Percentiles rank a stretch among this genome's conserved stretches.
Evolutionary conservation across 768 basidiomycete genomes (phyloP).

Genomic region (Naganishia randhawae): DNA sequence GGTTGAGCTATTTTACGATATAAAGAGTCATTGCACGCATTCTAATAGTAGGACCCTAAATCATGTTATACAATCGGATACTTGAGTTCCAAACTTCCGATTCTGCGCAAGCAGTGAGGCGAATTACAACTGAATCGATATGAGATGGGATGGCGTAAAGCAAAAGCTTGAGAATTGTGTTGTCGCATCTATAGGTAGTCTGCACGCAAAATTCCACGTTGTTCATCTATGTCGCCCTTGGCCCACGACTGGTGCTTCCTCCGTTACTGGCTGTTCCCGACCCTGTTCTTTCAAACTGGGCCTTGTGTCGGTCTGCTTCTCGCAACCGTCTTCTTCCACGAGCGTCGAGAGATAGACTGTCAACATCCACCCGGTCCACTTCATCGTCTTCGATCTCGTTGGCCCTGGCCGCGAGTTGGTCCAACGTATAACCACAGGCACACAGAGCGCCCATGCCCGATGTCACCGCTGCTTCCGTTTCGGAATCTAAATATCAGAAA

Average conservation of each 20-base stretch:
- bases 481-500: conserved; percentile 22
- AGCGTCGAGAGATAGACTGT: conserved; percentile 22
- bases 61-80: too few relatives aligned
- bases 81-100: too few relatives aligned
- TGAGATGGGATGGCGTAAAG: too few relatives aligned
- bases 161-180: background rate
- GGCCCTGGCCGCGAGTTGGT: conserved; percentile 24
- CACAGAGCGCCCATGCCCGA: conserved; percentile 2
- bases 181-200: background rate
- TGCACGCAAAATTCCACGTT: too few relatives aligned
- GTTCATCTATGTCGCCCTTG: background rate
- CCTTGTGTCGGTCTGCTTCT: conserved; percentile 24
- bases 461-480: conserved; percentile 10
- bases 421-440: conserved; percentile 30
- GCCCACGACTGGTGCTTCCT: conserved; percentile 5
- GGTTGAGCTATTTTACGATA: background rate
- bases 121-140: background rate
- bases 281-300: conserved; percentile 22
- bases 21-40: background rate
- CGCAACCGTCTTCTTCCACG: conserved; percentile 17
- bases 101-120: background rate
- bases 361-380: conserved; percentile 27
- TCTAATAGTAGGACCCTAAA: background rate
- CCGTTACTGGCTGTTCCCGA: conserved; percentile 1
- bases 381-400: conserved; percentile 27